phyloP scores from a whole-genome alignment of 2,329 filamentous ascomycete species.

The Penicillium sp. region DNA sequence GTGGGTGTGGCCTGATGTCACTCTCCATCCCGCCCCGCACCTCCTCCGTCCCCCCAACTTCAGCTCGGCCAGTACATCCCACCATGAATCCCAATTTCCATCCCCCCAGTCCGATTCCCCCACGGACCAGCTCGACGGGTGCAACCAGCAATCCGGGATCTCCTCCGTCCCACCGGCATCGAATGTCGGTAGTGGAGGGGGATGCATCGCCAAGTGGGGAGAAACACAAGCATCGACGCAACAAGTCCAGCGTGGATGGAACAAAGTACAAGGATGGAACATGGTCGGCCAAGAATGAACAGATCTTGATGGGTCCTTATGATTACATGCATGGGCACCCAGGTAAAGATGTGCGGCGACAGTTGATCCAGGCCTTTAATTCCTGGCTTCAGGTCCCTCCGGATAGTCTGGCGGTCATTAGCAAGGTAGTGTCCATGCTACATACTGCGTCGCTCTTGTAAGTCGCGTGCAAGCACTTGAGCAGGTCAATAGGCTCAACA shows the following conservation, averaged over 20 bases:
- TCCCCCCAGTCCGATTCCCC: slow-evolving; percentile 64
- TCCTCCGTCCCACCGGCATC: slow-evolving; percentile 7
- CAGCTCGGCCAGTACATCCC: slow-evolving; percentile 12
- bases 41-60: slow-evolving; percentile 9
- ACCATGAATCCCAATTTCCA: slow-evolving; percentile 33
- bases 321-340: slow-evolving; percentile 43
- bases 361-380: slow-evolving; percentile 44
- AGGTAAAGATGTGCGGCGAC: slow-evolving; percentile 43
- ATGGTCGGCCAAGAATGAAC: slow-evolving; percentile 38
- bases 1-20: slow-evolving; percentile 2
- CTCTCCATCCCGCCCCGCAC: not conserved
- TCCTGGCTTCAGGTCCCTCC: slow-evolving; percentile 42
- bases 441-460: slow-evolving; percentile 44
- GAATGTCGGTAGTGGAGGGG: slow-evolving; percentile 49
- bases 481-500: too few relatives aligned
- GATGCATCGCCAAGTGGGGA: slow-evolving; percentile 38
- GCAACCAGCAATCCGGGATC: slow-evolving; percentile 20
- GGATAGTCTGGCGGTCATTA: slow-evolving; percentile 39
- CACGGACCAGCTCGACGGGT: slow-evolving; percentile 63
- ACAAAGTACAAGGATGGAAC: slow-evolving; percentile 36
- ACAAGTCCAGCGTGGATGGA: slow-evolving; percentile 36
- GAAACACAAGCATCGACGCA: slow-evolving; percentile 31
- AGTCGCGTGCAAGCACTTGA: too few relatives aligned
- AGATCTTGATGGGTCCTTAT: slow-evolving; percentile 42
- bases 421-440: slow-evolving; percentile 42